Percentiles rank a stretch among this genome's conserved stretches.
Conservation (phyloP, 192 early-diverging fungal species). For the Backusella luteola region DNA sequence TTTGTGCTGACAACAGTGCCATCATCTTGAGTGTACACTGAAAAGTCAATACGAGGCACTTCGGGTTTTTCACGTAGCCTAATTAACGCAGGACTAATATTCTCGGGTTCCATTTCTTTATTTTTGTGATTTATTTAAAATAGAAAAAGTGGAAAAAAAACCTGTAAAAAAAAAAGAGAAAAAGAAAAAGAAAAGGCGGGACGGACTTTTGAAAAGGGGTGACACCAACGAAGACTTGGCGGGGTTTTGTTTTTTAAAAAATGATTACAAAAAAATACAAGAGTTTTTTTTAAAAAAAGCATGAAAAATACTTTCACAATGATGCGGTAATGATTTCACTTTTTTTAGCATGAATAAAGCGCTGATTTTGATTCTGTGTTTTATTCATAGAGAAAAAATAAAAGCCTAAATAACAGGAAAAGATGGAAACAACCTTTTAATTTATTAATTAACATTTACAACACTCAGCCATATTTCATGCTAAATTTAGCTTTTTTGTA, state of each 20-base stretch:
- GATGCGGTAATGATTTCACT: neutral
- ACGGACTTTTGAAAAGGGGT: constrained; percentile 3
- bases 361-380: too few species aligned
- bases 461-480: neutral
- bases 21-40: constrained; percentile 71
- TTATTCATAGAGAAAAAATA: too few species aligned
- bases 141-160: neutral
- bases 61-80: constrained; percentile 40
- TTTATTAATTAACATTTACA: neutral
- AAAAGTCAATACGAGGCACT: constrained; percentile 73
- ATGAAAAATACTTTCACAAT: neutral
- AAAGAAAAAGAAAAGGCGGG: neutral
- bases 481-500: neutral
- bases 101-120: neutral
- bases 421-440: neutral
- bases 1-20: constrained; percentile 70
- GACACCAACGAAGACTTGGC: neutral
- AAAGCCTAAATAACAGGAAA: too few species aligned
- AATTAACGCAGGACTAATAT: constrained; percentile 29
- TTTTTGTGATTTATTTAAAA: neutral
- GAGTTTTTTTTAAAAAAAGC: neutral
- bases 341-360: neutral
- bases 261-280: neutral
- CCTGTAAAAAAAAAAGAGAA: neutral
- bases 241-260: neutral